Base-by-base conservation (phyloP, 2,329 filamentous ascomycete species). In the Colletotrichum lentis region DNA sequence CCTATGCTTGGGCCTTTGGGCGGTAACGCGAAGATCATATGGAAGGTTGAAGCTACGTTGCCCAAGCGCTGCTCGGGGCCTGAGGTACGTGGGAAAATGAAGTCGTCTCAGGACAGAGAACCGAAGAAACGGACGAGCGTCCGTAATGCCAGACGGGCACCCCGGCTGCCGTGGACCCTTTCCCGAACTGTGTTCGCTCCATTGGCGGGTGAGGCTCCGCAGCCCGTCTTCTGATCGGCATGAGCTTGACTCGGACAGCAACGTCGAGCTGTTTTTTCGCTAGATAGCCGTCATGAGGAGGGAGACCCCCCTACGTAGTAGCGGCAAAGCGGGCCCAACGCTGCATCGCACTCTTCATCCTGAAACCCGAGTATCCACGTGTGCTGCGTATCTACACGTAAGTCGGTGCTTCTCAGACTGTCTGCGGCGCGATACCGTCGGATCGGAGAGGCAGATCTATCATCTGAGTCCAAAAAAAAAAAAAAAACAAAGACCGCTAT, bases 211-310 rank as follows among this genome's bases (percentile, higher is more conserved):
- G 55, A 65, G 22, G 35, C 50, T 52, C 49, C 49, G 49, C 55
- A 10, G 62, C 46, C 8, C n/a, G 53, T 58, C 22, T 55, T 12
- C 52, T 37, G 55, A 68, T 59, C 54, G 54, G 27, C 54, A 50
- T 37, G 49, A 68, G 49, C 65, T 68, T 68, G 65, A 68, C 65
- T 68, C 62, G 62, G 41, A 59, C 55, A 49, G 35, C 44, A 50
- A 60, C 18, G 49, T 43, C 22, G 62, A 64, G 43, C 62, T 55
- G 41, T 43, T 31, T 2, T 55, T 39, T n/a, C 2, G 49, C 31
- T 64, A 39, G 49, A 68, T 63, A 46, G 43, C 35, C 47, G 43
- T n/a, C 18, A 14, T 10, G 31, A n/a, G 39, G 27, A 58, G 8
- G 57, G 37, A 67, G 27, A 22, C 43, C 31, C 31, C 55, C 35